Percentiles rank a stretch among this genome's conserved stretches.
phyloP scores from a whole-genome alignment of 805 yeast species.

The Kodamaea lidongshanica region DNA sequence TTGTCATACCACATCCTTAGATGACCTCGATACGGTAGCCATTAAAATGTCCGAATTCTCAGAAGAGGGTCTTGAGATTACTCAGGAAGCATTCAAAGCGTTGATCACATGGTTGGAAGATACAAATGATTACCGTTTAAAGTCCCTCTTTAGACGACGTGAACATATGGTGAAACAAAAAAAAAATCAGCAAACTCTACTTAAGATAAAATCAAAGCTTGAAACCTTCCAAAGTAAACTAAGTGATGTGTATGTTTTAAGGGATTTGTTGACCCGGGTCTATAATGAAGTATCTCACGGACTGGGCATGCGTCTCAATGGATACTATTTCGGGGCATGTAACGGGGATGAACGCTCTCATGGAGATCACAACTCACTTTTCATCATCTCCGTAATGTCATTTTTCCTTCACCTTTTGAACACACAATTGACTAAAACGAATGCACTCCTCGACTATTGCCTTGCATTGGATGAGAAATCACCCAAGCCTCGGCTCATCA shows the following conservation, averaged over 20 bases:
- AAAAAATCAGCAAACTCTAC: conserved; percentile 12
- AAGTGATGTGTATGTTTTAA: too few species aligned
- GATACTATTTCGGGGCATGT: too few species aligned
- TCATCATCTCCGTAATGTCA: conserved; percentile 20
- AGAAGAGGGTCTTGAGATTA: conserved; percentile 12
- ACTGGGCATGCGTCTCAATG: too few species aligned
- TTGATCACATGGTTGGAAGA: conserved; percentile 21
- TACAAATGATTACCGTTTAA: conserved; percentile 25
- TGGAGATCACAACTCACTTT: too few species aligned
- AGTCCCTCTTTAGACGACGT: conserved; percentile 10
- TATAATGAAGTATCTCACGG: too few species aligned
- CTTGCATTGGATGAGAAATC: conserved; percentile 16
- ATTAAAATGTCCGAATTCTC: conserved; percentile 16
- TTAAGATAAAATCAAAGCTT: conserved; percentile 8
- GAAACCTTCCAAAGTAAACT: too few species aligned
- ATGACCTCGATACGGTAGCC: conserved; percentile 23
- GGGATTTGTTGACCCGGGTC: too few species aligned
- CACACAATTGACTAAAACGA: conserved; percentile 11
- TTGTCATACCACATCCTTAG: conserved; percentile 11
- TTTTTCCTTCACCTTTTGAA: conserved; percentile 17
- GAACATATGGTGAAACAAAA: conserved; percentile 13
- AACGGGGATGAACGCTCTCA: too few species aligned
- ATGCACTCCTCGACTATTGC: conserved; percentile 16
- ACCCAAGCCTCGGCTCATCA: conserved; percentile 16
- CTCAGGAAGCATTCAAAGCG: conserved; percentile 14